A percentile compares a stretch with the other conserved stretches of the same genome.
Conservation (phyloP, 768 basidiomycete species). For the Sutorius australiensis region DNA sequence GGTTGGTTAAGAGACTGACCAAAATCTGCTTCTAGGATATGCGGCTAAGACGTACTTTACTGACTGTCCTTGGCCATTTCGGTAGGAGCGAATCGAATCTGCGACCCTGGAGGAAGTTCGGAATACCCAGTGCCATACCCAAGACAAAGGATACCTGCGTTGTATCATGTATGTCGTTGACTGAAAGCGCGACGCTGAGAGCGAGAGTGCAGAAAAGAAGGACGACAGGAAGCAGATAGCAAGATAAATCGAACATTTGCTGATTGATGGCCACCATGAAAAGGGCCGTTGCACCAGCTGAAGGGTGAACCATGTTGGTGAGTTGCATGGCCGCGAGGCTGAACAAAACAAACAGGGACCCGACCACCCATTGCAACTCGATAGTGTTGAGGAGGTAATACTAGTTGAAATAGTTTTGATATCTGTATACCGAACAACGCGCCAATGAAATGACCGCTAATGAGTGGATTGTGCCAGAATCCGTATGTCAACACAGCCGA, state of each 20-base stretch:
- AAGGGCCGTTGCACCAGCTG: slow-evolving; percentile 56
- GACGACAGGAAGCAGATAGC: slow-evolving; percentile 52
- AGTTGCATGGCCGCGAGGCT: slow-evolving; percentile 50
- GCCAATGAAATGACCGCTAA: slow-evolving; percentile 41
- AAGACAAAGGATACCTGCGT: slow-evolving; percentile 43
- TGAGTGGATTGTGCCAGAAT: slow-evolving; percentile 48
- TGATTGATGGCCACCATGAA: slow-evolving; percentile 40
- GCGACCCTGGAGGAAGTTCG: background rate
- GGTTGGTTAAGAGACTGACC: slow-evolving; percentile 5
- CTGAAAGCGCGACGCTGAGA: slow-evolving; percentile 42
- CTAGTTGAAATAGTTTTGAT: slow-evolving; percentile 49
- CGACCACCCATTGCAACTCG: slow-evolving; percentile 42
- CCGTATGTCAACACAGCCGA: slow-evolving; percentile 55
- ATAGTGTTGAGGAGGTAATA: slow-evolving; percentile 43
- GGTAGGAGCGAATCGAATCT: background rate
- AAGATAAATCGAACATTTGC: slow-evolving; percentile 42
- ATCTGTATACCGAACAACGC: slow-evolving; percentile 47
- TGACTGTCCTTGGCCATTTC: background rate
- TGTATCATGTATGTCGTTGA: slow-evolving; percentile 56
- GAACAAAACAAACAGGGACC: slow-evolving; percentile 37
- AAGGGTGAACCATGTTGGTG: slow-evolving; percentile 50
- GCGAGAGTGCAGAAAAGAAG: slow-evolving; percentile 45
- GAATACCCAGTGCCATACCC: slow-evolving; percentile 24
- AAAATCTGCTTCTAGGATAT: background rate
- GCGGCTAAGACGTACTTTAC: background rate